A percentile compares a stretch with the other conserved stretches of the same genome.
phyloP scores from a whole-genome alignment of 257 asterid genomes.

The Nicotiana noctiflora region DNA sequence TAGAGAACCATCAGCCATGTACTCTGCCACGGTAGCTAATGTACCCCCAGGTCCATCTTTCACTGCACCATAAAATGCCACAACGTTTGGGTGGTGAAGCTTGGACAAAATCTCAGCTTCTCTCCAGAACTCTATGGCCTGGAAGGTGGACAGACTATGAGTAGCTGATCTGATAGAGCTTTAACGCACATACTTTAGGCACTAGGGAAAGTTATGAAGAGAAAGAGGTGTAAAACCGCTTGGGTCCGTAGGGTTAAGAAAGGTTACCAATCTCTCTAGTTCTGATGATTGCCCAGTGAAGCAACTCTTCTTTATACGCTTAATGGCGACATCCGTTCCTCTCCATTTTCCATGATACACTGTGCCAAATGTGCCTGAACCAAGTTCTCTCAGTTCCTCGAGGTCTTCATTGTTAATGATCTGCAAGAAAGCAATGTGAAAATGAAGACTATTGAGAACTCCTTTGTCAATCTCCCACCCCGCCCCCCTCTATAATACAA shows the following conservation, averaged over 20 bases:
- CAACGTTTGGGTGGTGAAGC: slow-evolving; percentile 81
- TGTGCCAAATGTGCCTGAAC: slow-evolving; percentile 61
- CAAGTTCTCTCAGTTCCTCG: slow-evolving; percentile 53
- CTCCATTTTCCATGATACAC: slow-evolving; percentile 65
- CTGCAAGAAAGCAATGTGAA: slow-evolving; percentile 17
- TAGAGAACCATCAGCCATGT: slow-evolving; percentile 66
- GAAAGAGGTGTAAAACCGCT: neutral
- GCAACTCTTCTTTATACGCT: slow-evolving; percentile 77
- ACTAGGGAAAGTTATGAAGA: neutral
- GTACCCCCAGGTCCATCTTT: slow-evolving; percentile 75
- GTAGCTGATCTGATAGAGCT: neutral
- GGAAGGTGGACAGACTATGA: slow-evolving; percentile 14
- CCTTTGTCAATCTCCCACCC: neutral
- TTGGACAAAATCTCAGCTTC: slow-evolving; percentile 71
- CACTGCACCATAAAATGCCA: slow-evolving; percentile 72
- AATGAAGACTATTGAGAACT: neutral
- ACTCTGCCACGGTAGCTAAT: slow-evolving; percentile 64
- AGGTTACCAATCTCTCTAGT: slow-evolving; percentile 70
- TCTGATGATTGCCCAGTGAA: slow-evolving; percentile 76
- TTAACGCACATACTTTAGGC: neutral
- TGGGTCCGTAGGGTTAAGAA: slow-evolving; percentile 6
- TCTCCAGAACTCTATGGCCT: slow-evolving; percentile 65
- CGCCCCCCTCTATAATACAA: neutral
- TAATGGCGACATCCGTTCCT: slow-evolving; percentile 85
- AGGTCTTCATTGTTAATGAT: slow-evolving; percentile 46